Evolutionary conservation across 495 filamentous ascomycete genomes (phyloP).

Genomic region (Aspergillus biplanus): DNA sequence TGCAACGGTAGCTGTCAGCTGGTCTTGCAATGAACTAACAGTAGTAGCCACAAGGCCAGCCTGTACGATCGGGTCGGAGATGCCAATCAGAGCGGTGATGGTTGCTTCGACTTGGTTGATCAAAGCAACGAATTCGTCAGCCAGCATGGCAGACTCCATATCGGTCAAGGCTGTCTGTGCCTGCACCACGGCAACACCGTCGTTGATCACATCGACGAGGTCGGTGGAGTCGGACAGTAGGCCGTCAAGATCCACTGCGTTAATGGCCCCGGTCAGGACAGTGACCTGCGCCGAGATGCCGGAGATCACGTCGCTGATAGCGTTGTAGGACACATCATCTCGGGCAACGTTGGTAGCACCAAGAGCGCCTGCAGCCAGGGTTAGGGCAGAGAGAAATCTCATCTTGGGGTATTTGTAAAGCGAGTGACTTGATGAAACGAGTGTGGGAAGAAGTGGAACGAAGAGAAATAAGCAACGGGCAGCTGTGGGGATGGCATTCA

Average conservation of each 20-base stretch:
- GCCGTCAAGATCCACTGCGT: not conserved
- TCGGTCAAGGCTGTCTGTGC: not conserved
- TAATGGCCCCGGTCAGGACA: not conserved
- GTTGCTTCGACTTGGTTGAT: not conserved
- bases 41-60: not conserved
- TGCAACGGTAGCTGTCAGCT: not conserved
- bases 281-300: not conserved
- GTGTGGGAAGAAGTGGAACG: not conserved
- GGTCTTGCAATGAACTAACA: not conserved
- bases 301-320: not conserved
- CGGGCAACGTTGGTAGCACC: not conserved
- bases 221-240: not conserved
- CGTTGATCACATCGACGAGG: not conserved
- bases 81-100: not conserved
- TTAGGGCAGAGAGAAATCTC: not conserved
- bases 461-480: not conserved
- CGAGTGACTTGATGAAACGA: not conserved
- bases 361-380: not conserved
- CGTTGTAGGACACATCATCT: not conserved
- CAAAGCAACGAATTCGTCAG: not conserved
- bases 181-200: not conserved
- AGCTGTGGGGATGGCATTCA: not conserved
- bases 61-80: not conserved
- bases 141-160: not conserved
- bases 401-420: not conserved